These are phyloP conservation scores for Crassisporium funariophilum DNA, from an alignment of 768 basidiomycete species.

Conservation along the genomic window DNA sequence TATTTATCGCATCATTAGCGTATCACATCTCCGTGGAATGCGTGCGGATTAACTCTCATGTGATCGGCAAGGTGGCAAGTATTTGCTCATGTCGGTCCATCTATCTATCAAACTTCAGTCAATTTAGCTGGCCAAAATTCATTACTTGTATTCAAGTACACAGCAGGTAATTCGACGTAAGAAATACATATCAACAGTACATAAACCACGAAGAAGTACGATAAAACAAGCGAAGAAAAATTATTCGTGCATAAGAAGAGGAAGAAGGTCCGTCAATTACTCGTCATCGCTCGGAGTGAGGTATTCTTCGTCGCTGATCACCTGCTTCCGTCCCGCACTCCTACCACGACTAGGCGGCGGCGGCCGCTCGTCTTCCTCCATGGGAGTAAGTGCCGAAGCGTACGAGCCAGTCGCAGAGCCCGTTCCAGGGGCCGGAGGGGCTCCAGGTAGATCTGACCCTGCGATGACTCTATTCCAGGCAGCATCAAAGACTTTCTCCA, in stretches of 20 bases:
- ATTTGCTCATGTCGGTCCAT: too few species aligned
- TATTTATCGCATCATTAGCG: too few species aligned
- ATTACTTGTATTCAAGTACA: conserved; percentile 8
- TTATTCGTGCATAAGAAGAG: conserved; percentile 2
- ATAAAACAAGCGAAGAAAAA: conserved; percentile 7
- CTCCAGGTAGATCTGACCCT: conserved; percentile 77
- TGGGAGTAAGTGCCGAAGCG: conserved; percentile 73
- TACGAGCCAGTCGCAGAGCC: conserved; percentile 53
- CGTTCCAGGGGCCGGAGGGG: conserved; percentile 42
- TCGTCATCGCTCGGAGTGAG: conserved; percentile 80
- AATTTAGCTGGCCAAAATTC: too few species aligned
- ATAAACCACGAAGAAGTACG: conserved; percentile 2
- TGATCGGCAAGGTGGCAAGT: too few species aligned
- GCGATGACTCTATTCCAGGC: conserved; percentile 64
- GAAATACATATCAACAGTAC: conserved; percentile 9
- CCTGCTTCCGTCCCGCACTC: conserved; percentile 67
- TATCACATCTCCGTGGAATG: too few species aligned
- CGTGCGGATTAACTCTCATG: too few species aligned
- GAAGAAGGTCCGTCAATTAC: conserved; percentile 20
- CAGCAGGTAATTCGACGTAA: too few species aligned
- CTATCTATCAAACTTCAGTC: too few species aligned
- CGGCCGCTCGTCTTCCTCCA: conserved; percentile 79
- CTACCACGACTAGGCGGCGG: conserved; percentile 54
- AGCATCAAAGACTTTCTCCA: conserved; percentile 85
- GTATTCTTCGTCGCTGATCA: conserved; percentile 74